Percentiles rank a stretch among this genome's conserved stretches.
phyloP scores from a whole-genome alignment of 345 rosid genomes.

The Lepidium aucheri region DNA sequence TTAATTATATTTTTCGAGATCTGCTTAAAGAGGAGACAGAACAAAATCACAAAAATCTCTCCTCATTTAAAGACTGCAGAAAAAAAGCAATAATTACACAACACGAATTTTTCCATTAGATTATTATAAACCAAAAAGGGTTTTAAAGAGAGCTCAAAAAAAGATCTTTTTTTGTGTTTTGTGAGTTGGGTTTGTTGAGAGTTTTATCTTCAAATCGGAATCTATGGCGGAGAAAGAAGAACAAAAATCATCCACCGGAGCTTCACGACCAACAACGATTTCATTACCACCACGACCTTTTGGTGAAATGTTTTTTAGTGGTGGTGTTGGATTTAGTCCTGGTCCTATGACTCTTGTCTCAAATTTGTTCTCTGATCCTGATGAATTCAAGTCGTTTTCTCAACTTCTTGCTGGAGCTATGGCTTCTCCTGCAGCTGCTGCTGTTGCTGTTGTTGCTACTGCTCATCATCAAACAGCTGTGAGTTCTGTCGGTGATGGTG shows the following conservation, averaged over 20 bases:
- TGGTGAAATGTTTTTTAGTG: conserved; percentile 34
- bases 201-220: conserved; percentile 4
- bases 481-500: conserved; percentile 19
- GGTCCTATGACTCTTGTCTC: conserved; percentile 91
- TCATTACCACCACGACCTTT: conserved; percentile 52
- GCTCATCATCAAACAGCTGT: conserved; percentile 19
- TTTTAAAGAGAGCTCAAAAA: background rate
- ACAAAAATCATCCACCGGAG: conserved; percentile 28
- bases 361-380: conserved; percentile 55
- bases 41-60: conserved; percentile 2
- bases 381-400: conserved; percentile 66
- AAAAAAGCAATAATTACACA: background rate
- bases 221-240: conserved; percentile 36
- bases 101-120: conserved; percentile 10
- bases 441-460: conserved; percentile 18
- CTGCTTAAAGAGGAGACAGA: background rate
- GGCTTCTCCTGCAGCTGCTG: conserved; percentile 45
- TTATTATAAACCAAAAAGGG: background rate
- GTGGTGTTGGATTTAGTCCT: conserved; percentile 62
- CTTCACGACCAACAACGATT: conserved; percentile 43
- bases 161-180: background rate
- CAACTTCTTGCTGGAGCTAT: conserved; percentile 81
- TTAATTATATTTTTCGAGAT: conserved; percentile 6
- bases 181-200: conserved; percentile 17
- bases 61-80: conserved; percentile 14